Evolutionary conservation across 129 eudicot species (phyloP), one percentile per base, ranked within the genome.

Genomic region (Scalesia atractyloides): DNA sequence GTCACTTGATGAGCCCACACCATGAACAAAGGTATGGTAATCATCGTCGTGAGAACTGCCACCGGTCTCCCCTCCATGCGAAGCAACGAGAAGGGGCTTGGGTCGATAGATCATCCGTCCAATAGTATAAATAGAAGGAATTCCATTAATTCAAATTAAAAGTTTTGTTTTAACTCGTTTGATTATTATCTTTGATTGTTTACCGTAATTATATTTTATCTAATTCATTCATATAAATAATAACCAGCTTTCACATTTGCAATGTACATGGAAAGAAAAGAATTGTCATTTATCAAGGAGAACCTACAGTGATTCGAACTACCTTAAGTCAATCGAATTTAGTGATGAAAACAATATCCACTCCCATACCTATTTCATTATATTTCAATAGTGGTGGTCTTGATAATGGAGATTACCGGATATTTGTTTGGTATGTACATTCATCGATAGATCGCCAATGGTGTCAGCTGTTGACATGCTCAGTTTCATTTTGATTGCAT

Each of bases 401-500:
- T 67, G 58, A 26, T 56, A 74, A 36, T 68, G 33, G 44, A 22
- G 14, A 48, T 64, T 44, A 4, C 11, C 5, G 24, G 68, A 62
- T 18, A 13, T 62, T 37, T 56, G 5, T 64, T 16, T 8, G 6
- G 7, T 39, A 39, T 39, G 5, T 22, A 16, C 16, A 24, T 57
- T 70, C 41, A 47, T 53, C 46, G 12, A 68, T 7, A 39, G 14
- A 24, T 59, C 64, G 9, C 5, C 26, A 91, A n/a, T 22, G 39
- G 14, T 3, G 22, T 62, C n/a, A 26, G 67, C 39, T 41, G 12
- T 57, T 47, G 66, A 39, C 52, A 19, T 71, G 11, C 69, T 76
- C 5, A 82, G 84, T 44, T 78, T 63, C 69, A 57, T 57, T 46
- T 56, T 61, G 36, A 91, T 84, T 33, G 63, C 57, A 49, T 57